Evolutionary conservation across 768 basidiomycete genomes (phyloP).

Genomic region (Suillus paluster): DNA sequence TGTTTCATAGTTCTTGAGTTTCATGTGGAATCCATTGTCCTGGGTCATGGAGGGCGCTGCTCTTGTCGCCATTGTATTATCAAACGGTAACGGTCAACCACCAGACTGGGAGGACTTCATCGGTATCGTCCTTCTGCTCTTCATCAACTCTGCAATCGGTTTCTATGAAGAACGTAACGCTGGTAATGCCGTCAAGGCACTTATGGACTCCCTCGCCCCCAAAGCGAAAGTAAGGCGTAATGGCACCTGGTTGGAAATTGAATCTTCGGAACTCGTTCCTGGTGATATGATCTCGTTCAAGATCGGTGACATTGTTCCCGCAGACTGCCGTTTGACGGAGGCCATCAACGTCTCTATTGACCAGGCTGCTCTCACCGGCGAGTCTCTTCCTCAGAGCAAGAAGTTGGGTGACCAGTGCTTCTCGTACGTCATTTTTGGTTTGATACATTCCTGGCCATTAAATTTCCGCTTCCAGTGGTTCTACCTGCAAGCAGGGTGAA

Average conservation of each 20-base stretch:
- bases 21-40: constrained; percentile 99
- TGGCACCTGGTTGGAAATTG: constrained; percentile 87
- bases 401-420: constrained; percentile 96
- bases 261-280: constrained; percentile 87
- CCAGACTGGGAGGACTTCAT: constrained; percentile 99
- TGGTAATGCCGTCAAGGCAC: constrained; percentile 98
- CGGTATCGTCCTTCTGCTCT: constrained; percentile 89
- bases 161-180: constrained; percentile 98
- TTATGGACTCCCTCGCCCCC: constrained; percentile 99
- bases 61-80: constrained; percentile 91
- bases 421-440: constrained; percentile 67
- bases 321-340: constrained; percentile 96
- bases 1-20: constrained; percentile 73
- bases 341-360: constrained; percentile 98
- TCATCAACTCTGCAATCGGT: constrained; percentile 96
- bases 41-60: constrained; percentile 99
- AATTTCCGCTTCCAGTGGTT: constrained; percentile 60
- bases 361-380: constrained; percentile 97
- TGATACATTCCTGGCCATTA: constrained; percentile 9
- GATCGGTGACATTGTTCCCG: constrained; percentile 98
- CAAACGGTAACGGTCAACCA: constrained; percentile 84
- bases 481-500: constrained; percentile 98
- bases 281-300: constrained; percentile 98
- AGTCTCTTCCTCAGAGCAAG: constrained; percentile 93
- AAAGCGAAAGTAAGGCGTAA: constrained; percentile 94